Conservation (phyloP, 2,329 filamentous ascomycete genomes). For the Fusarium miscanthi region DNA sequence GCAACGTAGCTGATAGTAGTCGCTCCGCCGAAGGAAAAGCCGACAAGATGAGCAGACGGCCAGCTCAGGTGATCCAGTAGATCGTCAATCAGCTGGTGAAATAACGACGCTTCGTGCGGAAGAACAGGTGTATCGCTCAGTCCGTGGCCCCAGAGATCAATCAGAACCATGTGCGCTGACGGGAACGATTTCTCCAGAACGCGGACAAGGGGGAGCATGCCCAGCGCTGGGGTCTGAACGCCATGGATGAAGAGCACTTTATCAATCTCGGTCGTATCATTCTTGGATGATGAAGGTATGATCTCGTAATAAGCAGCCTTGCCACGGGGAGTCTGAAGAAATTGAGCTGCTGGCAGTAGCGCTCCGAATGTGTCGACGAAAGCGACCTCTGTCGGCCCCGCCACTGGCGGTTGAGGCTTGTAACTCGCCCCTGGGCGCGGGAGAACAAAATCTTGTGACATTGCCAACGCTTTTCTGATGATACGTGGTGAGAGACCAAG, state of each 20-base stretch:
- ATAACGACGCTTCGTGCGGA: conserved; percentile 55
- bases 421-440: conserved; percentile 6
- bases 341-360: conserved; percentile 53
- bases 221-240: conserved; percentile 62
- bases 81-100: conserved; percentile 54
- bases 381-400: conserved; percentile 50
- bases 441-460: not conserved
- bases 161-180: conserved; percentile 52
- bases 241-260: conserved; percentile 61
- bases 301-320: conserved; percentile 56
- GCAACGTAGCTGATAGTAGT: conserved; percentile 54
- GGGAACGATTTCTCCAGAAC: conserved; percentile 51
- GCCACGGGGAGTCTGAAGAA: conserved; percentile 48
- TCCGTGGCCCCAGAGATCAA: conserved; percentile 66
- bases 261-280: not conserved
- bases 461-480: not conserved
- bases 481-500: not conserved
- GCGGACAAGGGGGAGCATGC: conserved; percentile 56
- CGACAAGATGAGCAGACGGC: conserved; percentile 57
- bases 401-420: conserved; percentile 34
- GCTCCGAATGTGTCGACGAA: conserved; percentile 53
- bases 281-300: conserved; percentile 11
- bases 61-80: conserved; percentile 56
- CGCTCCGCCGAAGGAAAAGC: conserved; percentile 62
- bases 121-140: conserved; percentile 59